phyloP scores from a whole-genome alignment of 805 yeast genomes.

The Wickerhamiella kurtzmanii region DNA sequence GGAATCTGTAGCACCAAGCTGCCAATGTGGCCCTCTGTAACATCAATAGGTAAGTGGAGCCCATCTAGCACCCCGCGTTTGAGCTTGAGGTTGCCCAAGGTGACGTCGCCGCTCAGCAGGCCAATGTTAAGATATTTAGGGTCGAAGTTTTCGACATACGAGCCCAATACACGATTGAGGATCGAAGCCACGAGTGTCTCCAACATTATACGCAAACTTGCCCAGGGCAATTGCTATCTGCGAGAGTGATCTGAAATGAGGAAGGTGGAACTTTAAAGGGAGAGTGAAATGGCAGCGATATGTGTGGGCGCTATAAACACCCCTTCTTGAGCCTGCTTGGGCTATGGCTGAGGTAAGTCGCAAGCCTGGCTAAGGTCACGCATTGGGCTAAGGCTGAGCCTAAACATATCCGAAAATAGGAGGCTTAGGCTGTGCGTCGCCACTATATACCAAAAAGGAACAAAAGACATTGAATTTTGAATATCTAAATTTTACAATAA shows the following conservation, averaged over 20 bases:
- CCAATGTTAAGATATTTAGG: slow-evolving; percentile 91
- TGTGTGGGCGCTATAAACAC: too few species aligned
- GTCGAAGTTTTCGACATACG: slow-evolving; percentile 85
- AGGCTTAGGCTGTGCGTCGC: too few species aligned
- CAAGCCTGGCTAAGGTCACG: not conserved
- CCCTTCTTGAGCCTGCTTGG: not conserved
- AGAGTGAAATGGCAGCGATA: too few species aligned
- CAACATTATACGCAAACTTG: slow-evolving; percentile 22
- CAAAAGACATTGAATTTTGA: too few species aligned
- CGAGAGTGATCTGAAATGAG: too few species aligned
- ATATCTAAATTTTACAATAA: too few species aligned
- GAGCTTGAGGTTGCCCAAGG: slow-evolving; percentile 58
- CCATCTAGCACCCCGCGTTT: slow-evolving; percentile 84
- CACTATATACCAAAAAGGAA: too few species aligned
- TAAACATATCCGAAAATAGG: too few species aligned
- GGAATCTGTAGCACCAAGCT: slow-evolving; percentile 84
- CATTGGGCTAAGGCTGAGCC: not conserved
- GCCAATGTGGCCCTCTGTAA: slow-evolving; percentile 80
- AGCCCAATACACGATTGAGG: slow-evolving; percentile 29
- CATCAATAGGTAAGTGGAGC: slow-evolving; percentile 73
- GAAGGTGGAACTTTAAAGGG: too few species aligned
- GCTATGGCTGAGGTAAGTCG: not conserved
- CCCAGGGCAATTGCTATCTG: not conserved
- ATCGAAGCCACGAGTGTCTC: slow-evolving; percentile 34
- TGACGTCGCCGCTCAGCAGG: slow-evolving; percentile 95